Evolutionary conservation across 768 basidiomycete genomes (phyloP).

Genomic region (Leccinum truebloodii): DNA sequence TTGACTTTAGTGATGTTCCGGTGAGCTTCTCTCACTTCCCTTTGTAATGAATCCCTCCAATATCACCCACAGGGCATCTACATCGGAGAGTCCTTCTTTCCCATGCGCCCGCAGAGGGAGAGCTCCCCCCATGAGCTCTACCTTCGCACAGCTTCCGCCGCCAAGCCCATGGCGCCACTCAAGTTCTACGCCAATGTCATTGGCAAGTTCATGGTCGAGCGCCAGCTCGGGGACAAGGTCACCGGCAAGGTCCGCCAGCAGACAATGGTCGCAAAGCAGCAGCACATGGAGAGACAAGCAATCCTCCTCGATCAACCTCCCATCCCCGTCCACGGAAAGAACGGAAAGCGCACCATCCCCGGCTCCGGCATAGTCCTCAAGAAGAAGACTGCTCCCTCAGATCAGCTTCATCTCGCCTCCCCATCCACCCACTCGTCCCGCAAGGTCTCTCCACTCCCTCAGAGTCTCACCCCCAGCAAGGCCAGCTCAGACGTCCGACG

Average conservation of each 20-base stretch:
- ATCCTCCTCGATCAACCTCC: slow-evolving; percentile 43
- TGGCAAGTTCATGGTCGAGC: slow-evolving; percentile 71
- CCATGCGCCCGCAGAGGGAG: slow-evolving; percentile 57
- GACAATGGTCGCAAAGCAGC: slow-evolving; percentile 47
- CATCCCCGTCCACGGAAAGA: slow-evolving; percentile 37
- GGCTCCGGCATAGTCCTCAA: slow-evolving; percentile 30
- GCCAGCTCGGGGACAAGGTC: slow-evolving; percentile 50
- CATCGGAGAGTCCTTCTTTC: slow-evolving; percentile 65
- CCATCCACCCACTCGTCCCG: slow-evolving; percentile 31
- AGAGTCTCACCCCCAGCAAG: slow-evolving; percentile 19
- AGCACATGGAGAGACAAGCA: slow-evolving; percentile 49
- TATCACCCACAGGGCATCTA: slow-evolving; percentile 52
- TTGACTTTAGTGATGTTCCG: slow-evolving; percentile 62
- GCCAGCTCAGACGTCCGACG: slow-evolving; percentile 28
- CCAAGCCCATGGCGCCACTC: slow-evolving; percentile 62
- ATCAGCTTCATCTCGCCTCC: slow-evolving; percentile 32
- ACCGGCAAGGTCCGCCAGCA: slow-evolving; percentile 48
- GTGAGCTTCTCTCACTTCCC: slow-evolving; percentile 39
- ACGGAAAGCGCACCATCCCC: slow-evolving; percentile 41
- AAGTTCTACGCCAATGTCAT: slow-evolving; percentile 73
- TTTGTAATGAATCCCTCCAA: background rate
- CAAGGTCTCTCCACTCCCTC: slow-evolving; percentile 32
- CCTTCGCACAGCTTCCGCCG: slow-evolving; percentile 57
- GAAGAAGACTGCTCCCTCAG: slow-evolving; percentile 31
- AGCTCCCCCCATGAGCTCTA: slow-evolving; percentile 69